Base-by-base conservation (phyloP, 371 early-diverging fungal genomes). In the Apophysomyces ossiformis region DNA sequence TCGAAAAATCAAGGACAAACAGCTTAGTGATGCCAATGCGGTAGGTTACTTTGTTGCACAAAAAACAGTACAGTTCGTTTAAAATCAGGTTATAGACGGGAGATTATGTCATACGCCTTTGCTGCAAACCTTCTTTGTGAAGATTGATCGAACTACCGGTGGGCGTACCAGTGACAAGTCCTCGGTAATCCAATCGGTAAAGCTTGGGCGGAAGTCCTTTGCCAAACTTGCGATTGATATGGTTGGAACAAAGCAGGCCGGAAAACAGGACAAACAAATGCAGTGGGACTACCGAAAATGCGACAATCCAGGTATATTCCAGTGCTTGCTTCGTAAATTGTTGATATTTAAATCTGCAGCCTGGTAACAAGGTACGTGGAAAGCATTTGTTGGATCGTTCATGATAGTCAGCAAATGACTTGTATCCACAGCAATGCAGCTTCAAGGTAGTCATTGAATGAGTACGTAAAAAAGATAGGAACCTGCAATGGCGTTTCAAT, bases 371-470 rank as follows among this genome's bases (percentile, higher is more conserved):
- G 1, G 86, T 85, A 5, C 88, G 78, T 12, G 88, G 88, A 66
- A 83, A 87, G 41, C 88, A 87, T 39, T 82, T 76, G 63, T 84
- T 75, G 44, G 86, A 86, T 47, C 79, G 67, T 37, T 86, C 84
- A 26, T 86, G 85, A 37, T 78, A 85, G 60, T 87, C 88, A 0
- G 77, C 67, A 36, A 81, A 73, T 2, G 75, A 71, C 43, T 85
- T 80, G 71, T 82, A 86, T 2, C 88, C 88, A 60, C 88, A 87
- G 58, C 88, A 87, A 43, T 84, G 84, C 12, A 87, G 67, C 83
- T 85, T 43, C 13, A 39, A 44, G 8, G 45, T 7, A 56, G 39
- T 26, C n/a, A 37, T 13, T 16, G 54, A 46, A 37, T 8, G 26
- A 50, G 26, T 38, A 16, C 7, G 26, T 21, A 63, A 57, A 26